Conservation (phyloP, 352 stramenopile genomes). For the Phytophthora cryptogea region DNA sequence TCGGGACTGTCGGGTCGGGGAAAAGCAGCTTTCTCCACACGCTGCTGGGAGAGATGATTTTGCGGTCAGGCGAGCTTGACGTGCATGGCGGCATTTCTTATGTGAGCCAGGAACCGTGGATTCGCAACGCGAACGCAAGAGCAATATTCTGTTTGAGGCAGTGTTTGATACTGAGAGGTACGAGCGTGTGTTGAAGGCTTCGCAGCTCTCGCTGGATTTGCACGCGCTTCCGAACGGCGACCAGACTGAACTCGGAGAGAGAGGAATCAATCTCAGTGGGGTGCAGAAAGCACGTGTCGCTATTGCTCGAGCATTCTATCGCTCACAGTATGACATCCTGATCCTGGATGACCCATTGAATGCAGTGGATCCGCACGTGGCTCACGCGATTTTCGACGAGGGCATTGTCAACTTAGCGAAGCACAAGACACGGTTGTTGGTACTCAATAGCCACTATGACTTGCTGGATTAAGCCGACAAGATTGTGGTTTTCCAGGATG, state of each 20-base stretch:
- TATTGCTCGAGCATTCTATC: conserved; percentile 90
- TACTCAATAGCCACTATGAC: conserved; percentile 58
- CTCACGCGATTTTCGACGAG: conserved; percentile 43
- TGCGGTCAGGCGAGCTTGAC: conserved; percentile 13
- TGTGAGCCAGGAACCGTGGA: conserved; percentile 90
- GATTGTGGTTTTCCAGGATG: conserved; percentile 36
- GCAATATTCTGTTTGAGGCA: conserved; percentile 50
- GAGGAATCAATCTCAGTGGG: conserved; percentile 93
- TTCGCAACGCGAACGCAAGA: conserved; percentile 85
- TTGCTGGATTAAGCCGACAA: conserved; percentile 35
- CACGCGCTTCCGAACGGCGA: conserved; percentile 86
- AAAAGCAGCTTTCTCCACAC: conserved; percentile 54
- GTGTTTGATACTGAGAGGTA: conserved; percentile 25
- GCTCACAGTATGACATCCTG: conserved; percentile 56
- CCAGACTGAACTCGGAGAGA: conserved; percentile 93
- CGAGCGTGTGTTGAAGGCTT: conserved; percentile 59
- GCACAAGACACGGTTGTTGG: conserved; percentile 73
- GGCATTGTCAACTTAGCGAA: conserved; percentile 25
- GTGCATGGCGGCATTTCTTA: conserved; percentile 62
- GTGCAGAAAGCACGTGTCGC: conserved; percentile 89
- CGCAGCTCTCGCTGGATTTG: conserved; percentile 85
- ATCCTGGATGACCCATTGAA: conserved; percentile 45
- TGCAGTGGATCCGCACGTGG: conserved; percentile 30
- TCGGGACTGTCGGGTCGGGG: conserved; percentile 43
- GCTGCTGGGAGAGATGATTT: conserved; percentile 49